Evolutionary conservation across 2,329 filamentous ascomycete genomes (phyloP).

Genomic region (Westerdykella sp.): DNA sequence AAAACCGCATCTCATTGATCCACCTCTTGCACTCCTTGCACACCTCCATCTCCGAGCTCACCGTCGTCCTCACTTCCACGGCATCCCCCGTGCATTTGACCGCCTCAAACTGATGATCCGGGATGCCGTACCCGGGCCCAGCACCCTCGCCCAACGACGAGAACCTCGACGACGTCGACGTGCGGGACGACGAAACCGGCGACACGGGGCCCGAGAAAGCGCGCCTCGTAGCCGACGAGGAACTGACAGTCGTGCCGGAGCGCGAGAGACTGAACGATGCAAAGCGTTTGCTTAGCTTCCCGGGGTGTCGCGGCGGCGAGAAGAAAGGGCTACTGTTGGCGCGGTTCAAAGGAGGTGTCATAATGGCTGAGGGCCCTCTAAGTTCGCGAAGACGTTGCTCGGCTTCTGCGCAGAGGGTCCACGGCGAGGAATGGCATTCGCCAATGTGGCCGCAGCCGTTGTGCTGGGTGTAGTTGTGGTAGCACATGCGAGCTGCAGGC

Average conservation of each 20-base stretch:
- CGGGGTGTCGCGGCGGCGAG: not conserved
- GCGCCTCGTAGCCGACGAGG: slow-evolving; percentile 11
- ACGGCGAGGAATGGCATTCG: slow-evolving; percentile 18
- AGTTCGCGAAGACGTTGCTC: slow-evolving; percentile 16
- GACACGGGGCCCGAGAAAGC: not conserved
- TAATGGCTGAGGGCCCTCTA: slow-evolving; percentile 21
- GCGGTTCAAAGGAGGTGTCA: slow-evolving; percentile 18
- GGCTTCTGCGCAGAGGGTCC: slow-evolving; percentile 25
- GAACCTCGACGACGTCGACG: slow-evolving; percentile 1
- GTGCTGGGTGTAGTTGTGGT: slow-evolving; percentile 30
- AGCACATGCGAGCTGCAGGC: slow-evolving; percentile 17
- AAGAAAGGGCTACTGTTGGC: not conserved
- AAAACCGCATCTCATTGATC: slow-evolving; percentile 25
- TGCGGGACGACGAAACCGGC: not conserved
- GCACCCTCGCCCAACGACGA: not conserved
- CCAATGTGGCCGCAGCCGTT: slow-evolving; percentile 32
- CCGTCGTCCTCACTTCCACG: slow-evolving; percentile 15
- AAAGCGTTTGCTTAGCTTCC: slow-evolving; percentile 12
- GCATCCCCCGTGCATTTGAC: slow-evolving; percentile 11
- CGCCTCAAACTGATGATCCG: slow-evolving; percentile 19
- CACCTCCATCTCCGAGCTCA: slow-evolving; percentile 21
- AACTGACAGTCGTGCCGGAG: slow-evolving; percentile 12
- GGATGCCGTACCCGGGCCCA: not conserved
- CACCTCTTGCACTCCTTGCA: slow-evolving; percentile 25
- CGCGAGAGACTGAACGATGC: slow-evolving; percentile 24